Percentiles rank a stretch among this genome's conserved stretches.
phyloP scores from a whole-genome alignment of 176 grass and related monocot species.

The Calamus simplicifolius region DNA sequence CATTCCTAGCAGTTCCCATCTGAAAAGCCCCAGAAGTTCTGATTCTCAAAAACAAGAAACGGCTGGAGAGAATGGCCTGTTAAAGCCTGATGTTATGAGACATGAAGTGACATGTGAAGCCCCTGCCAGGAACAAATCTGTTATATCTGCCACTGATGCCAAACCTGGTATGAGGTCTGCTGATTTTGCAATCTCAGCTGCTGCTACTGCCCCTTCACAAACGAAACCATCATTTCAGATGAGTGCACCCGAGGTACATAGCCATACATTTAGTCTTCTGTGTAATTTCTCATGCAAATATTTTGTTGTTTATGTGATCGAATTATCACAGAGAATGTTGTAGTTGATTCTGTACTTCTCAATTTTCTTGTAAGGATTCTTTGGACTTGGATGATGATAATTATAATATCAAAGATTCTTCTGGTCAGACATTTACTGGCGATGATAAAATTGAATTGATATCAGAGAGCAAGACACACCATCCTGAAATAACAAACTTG shows the following conservation, averaged over 20 bases:
- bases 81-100: constrained; percentile 13
- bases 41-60: constrained; percentile 28
- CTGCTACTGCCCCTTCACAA: constrained; percentile 5
- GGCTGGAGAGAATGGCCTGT: constrained; percentile 9
- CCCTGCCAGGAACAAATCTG: constrained; percentile 1
- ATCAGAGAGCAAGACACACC: background rate
- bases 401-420: background rate
- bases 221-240: constrained; percentile 19
- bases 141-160: constrained; percentile 6
- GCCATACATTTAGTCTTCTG: background rate
- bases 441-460: constrained; percentile 7
- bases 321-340: too few relatives aligned
- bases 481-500: constrained; percentile 6
- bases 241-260: constrained; percentile 23
- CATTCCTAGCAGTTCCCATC: background rate
- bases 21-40: constrained; percentile 6
- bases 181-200: constrained; percentile 10
- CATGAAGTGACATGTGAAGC: constrained; percentile 10
- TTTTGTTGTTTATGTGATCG: too few relatives aligned
- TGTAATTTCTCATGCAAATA: too few relatives aligned
- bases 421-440: background rate
- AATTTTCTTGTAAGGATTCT: constrained; percentile 21
- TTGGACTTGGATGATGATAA: constrained; percentile 22
- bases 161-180: constrained; percentile 6
- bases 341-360: background rate